phyloP scores from a whole-genome alignment of 2,329 filamentous ascomycete genomes.

The Penicillium thymicola region DNA sequence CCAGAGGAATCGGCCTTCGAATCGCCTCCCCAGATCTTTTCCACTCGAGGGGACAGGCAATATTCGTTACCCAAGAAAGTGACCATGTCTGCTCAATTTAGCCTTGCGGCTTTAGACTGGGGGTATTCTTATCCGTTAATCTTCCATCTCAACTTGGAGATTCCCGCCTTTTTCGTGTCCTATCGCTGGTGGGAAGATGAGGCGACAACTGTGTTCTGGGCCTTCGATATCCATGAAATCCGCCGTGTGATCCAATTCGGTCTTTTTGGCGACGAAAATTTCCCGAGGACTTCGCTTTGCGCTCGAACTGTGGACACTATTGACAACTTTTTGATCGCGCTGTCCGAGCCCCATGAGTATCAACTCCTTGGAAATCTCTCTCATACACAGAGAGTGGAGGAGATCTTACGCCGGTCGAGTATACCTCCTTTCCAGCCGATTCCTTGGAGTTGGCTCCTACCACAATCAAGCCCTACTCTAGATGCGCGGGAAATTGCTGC shows the following conservation, averaged over 20 bases:
- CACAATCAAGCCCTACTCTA: slow-evolving; percentile 16
- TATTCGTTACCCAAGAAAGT: not conserved
- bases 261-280: slow-evolving; percentile 35
- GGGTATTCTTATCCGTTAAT: slow-evolving; percentile 28
- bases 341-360: slow-evolving; percentile 30
- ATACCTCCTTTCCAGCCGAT: slow-evolving; percentile 19
- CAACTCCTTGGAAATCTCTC: slow-evolving; percentile 29
- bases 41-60: not conserved
- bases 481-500: slow-evolving; percentile 29
- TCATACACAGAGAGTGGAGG: slow-evolving; percentile 40
- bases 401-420: slow-evolving; percentile 36
- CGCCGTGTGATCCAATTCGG: slow-evolving; percentile 38
- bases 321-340: slow-evolving; percentile 31
- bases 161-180: slow-evolving; percentile 31
- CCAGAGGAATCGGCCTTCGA: slow-evolving; percentile 10
- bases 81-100: slow-evolving; percentile 10
- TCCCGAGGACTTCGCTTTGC: slow-evolving; percentile 35
- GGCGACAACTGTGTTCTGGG: slow-evolving; percentile 37
- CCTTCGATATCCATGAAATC: slow-evolving; percentile 38
- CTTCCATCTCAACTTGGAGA: slow-evolving; percentile 30
- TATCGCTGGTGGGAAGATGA: slow-evolving; percentile 45
- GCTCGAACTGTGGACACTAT: slow-evolving; percentile 33
- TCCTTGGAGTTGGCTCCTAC: slow-evolving; percentile 40
- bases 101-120: slow-evolving; percentile 4
- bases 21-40: slow-evolving; percentile 3